Conservation (phyloP, 1,284 basidiomycete species). For the Tylopilus sp. region DNA sequence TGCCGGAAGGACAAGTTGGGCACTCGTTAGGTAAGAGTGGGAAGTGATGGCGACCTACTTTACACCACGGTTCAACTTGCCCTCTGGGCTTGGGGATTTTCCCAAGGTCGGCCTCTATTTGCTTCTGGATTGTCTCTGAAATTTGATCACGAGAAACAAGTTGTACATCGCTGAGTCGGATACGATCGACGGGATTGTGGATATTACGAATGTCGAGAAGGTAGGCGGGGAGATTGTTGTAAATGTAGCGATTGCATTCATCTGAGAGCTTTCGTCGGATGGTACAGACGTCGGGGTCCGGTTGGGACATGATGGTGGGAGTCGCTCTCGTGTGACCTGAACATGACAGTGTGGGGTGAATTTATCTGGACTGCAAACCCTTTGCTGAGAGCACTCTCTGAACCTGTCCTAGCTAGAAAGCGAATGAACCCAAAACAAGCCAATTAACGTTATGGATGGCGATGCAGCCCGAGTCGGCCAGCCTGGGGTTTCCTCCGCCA, state of each 20-base stretch:
- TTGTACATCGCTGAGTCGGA: neutral
- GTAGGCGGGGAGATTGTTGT: constrained; percentile 3
- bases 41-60: neutral
- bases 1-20: neutral
- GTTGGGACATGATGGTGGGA: neutral
- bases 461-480: too few species aligned
- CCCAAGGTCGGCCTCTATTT: neutral
- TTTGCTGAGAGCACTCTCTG: too few species aligned
- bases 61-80: neutral
- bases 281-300: neutral
- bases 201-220: constrained; percentile 1
- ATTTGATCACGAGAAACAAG: neutral
- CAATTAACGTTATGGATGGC: too few species aligned
- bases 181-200: neutral
- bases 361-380: too few species aligned
- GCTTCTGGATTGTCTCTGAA: neutral
- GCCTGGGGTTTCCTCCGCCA: too few species aligned
- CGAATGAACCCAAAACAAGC: too few species aligned
- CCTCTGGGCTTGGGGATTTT: neutral
- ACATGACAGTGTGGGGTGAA: neutral
- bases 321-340: neutral
- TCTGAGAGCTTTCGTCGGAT: neutral
- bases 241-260: neutral
- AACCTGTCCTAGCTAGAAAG: too few species aligned
- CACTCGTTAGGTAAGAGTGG: neutral